A percentile compares a stretch with the other conserved stretches of the same genome.
Evolutionary conservation across 345 rosid species (phyloP).

Genomic region (Eucalyptus guilfoylei): DNA sequence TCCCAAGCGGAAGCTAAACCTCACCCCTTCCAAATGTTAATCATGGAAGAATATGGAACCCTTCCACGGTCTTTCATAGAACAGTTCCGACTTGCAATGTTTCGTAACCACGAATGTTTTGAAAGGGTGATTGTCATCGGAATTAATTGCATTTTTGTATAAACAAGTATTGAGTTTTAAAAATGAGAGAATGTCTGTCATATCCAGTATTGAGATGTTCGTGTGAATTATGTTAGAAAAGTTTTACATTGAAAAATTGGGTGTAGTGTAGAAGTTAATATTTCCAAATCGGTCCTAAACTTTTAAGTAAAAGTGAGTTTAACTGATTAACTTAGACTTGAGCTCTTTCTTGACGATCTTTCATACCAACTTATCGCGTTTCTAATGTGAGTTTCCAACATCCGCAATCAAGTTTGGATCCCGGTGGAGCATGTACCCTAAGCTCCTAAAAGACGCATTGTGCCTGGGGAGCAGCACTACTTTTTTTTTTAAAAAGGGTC

Average conservation of each 20-base stretch:
- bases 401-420: background rate
- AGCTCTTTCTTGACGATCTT: background rate
- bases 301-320: background rate
- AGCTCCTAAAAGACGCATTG: background rate
- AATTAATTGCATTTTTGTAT: background rate
- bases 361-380: no score
- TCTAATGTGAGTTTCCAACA: no score
- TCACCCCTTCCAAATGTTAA: background rate
- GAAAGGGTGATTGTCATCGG: background rate
- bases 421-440: background rate
- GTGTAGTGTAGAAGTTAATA: background rate
- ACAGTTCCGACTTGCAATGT: background rate
- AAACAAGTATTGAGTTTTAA: background rate
- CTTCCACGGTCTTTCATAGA: background rate
- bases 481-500: background rate
- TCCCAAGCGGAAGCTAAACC: background rate
- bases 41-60: background rate
- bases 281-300: rapidly evolving
- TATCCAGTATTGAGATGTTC: background rate
- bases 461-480: background rate
- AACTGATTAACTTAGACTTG: rapidly evolving
- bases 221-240: background rate
- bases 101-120: background rate
- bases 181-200: background rate
- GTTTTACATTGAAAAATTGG: no score